Evolutionary conservation across 495 filamentous ascomycete genomes (phyloP), one percentile per base, ranked within the genome.

Genomic region (Aspergillus homomorphus): DNA sequence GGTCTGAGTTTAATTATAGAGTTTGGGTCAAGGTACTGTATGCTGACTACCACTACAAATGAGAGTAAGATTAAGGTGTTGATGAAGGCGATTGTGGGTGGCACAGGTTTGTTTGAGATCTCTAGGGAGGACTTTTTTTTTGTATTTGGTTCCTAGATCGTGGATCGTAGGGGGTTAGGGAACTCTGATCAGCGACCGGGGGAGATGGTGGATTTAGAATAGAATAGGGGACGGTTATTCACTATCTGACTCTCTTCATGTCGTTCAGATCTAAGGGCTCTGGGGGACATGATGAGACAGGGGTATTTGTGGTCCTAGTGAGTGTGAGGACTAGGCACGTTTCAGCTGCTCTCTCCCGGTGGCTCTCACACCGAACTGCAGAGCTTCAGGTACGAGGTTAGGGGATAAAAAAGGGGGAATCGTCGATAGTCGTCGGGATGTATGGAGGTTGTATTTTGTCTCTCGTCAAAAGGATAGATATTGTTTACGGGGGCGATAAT

Each of bases 261-360:
- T 51, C 30, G n/a, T 38, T 38, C 33, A 12, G 21, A 30, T 30
- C 49, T n/a, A 2, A 1, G 10, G 12, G 10, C 15, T 2, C 33
- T 38, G 33, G 33, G 6, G 15, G 21, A 26, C 16, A 50, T 16
- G 48, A 30, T 51, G 48, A 51, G 48, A 51, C 48, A 51, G 48
- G 48, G 48, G 48, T n/a, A 30, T 26, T n/a, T n/a, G n/a, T n/a
- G n/a, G 4, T 50, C 23, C n/a, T 15, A 26, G 3, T 28, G 45
- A 23, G 22, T 23, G 23, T 24, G 48, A 28, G 18, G 48, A 28
- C 4, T 51, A 28, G 23, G 48, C 48, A 51, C 48, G 48, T 51
- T 51, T 51, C 48, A 51, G 48, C 48, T 18, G 48, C 33, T 38
- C 15, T 12, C 33, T 38, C 33, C 33, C 33, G 33, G n/a, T n/a